phyloP scores from a whole-genome alignment of 805 yeast species.

The Metschnikowia chrysomelidarum region DNA sequence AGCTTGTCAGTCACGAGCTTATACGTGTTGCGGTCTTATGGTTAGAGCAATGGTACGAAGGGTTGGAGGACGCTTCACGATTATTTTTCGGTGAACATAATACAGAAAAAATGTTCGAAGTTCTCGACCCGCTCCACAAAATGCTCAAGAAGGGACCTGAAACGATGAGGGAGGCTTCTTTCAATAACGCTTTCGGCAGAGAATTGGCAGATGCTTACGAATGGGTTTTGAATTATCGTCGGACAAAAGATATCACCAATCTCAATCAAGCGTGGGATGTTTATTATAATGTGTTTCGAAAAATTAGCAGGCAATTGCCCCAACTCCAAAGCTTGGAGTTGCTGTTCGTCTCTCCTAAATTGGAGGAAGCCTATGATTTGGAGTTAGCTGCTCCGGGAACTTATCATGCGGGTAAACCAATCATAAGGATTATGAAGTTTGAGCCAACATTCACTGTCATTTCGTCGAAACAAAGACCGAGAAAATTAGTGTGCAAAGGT shows the following conservation, averaged over 20 bases:
- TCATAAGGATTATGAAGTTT: slow-evolving; percentile 68
- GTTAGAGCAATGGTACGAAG: slow-evolving; percentile 99
- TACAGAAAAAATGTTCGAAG: slow-evolving; percentile 90
- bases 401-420: slow-evolving; percentile 78
- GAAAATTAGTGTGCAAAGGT: slow-evolving; percentile 76
- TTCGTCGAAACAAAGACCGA: slow-evolving; percentile 93
- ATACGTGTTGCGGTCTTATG: slow-evolving; percentile 93
- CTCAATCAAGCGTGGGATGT: slow-evolving; percentile 98
- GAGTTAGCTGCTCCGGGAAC: slow-evolving; percentile 95
- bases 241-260: slow-evolving; percentile 82
- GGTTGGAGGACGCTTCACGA: slow-evolving; percentile 93
- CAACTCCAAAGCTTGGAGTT: slow-evolving; percentile 82
- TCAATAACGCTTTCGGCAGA: slow-evolving; percentile 89
- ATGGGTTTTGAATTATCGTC: slow-evolving; percentile 84
- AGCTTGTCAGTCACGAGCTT: slow-evolving; percentile 87
- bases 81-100: slow-evolving; percentile 92
- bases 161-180: slow-evolving; percentile 88
- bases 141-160: slow-evolving; percentile 86
- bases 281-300: slow-evolving; percentile 88
- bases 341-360: slow-evolving; percentile 90
- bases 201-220: slow-evolving; percentile 91
- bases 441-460: slow-evolving; percentile 85
- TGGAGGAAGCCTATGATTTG: slow-evolving; percentile 72
- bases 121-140: slow-evolving; percentile 83
- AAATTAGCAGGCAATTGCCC: slow-evolving; percentile 85